Conservation (phyloP, 2,329 filamentous ascomycete species). For the Thermochaetoides dissita region DNA sequence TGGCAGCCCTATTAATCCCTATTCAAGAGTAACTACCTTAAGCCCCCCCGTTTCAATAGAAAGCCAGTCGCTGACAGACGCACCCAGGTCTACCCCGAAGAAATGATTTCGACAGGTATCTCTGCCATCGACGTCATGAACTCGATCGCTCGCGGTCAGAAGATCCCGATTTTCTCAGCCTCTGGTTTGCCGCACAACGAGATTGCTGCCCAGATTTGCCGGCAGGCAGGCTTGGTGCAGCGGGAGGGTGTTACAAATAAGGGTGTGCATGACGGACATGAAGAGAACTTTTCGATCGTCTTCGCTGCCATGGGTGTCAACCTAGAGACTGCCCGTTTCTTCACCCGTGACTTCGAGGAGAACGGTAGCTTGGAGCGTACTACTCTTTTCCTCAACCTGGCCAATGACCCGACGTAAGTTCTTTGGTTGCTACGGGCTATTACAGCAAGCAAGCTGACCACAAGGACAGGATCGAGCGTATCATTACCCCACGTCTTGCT, state of each 20-base stretch:
- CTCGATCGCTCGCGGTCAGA: slow-evolving; percentile 94
- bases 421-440: background rate
- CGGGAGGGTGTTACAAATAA: slow-evolving; percentile 69
- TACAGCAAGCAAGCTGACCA: slow-evolving; percentile 7
- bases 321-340: slow-evolving; percentile 96
- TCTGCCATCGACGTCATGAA: slow-evolving; percentile 98
- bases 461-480: slow-evolving; percentile 74
- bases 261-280: slow-evolving; percentile 88
- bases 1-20: slow-evolving; percentile 96
- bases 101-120: slow-evolving; percentile 99
- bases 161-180: slow-evolving; percentile 98
- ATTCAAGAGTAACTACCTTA: slow-evolving; percentile 56
- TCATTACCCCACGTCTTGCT: slow-evolving; percentile 95
- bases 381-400: slow-evolving; percentile 96
- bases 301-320: slow-evolving; percentile 99
- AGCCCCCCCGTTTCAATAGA: too few species aligned
- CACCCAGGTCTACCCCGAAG: slow-evolving; percentile 82
- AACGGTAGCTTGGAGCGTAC: slow-evolving; percentile 96
- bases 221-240: slow-evolving; percentile 87
- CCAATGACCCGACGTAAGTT: slow-evolving; percentile 90
- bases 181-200: slow-evolving; percentile 98
- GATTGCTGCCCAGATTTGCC: slow-evolving; percentile 96
- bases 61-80: too few species aligned
- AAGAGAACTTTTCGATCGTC: slow-evolving; percentile 99
- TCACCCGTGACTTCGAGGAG: slow-evolving; percentile 96